These are phyloP conservation scores for Phlebiopsis flavidoalba DNA, from an alignment of 768 basidiomycete genomes.

Conservation along the genomic window DNA sequence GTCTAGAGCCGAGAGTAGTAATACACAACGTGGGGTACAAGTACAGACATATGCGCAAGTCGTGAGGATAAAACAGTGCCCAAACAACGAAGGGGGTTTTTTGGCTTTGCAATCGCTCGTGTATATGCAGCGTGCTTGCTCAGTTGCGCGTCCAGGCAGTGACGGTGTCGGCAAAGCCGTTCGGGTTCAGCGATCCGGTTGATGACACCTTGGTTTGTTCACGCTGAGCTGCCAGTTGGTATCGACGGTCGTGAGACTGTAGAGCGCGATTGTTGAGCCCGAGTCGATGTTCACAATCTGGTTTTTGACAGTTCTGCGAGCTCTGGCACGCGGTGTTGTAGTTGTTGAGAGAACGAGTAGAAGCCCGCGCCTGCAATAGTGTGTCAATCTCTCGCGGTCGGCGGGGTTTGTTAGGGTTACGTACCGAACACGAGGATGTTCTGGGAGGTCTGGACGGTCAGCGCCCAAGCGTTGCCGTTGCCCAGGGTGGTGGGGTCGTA, in stretches of 20 bases:
- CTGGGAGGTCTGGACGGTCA: conserved; percentile 45
- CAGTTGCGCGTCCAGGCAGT: conserved; percentile 20
- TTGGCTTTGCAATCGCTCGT: neutral
- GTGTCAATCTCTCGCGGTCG: neutral
- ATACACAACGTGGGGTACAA: neutral
- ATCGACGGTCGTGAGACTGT: conserved; percentile 56
- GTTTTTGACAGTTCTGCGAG: conserved; percentile 46
- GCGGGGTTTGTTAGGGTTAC: conserved; percentile 22
- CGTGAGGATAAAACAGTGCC: neutral
- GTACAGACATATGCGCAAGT: neutral
- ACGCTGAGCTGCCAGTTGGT: conserved; percentile 49
- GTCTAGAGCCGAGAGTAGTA: neutral
- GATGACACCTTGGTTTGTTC: conserved; percentile 42
- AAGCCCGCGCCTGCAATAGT: neutral
- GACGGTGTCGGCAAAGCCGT: conserved; percentile 48
- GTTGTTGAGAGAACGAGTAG: conserved; percentile 31
- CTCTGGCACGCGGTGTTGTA: conserved; percentile 46
- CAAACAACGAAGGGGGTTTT: neutral
- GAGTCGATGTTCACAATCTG: conserved; percentile 52
- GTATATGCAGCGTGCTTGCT: neutral
- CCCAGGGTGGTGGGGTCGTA: conserved; percentile 49
- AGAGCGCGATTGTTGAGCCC: conserved; percentile 44
- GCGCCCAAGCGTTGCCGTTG: conserved; percentile 48
- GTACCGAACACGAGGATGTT: conserved; percentile 68
- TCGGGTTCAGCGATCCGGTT: conserved; percentile 42